These are phyloP conservation scores for Physcia stellaris DNA, from an alignment of 495 filamentous ascomycete genomes.

Conservation along the genomic window DNA sequence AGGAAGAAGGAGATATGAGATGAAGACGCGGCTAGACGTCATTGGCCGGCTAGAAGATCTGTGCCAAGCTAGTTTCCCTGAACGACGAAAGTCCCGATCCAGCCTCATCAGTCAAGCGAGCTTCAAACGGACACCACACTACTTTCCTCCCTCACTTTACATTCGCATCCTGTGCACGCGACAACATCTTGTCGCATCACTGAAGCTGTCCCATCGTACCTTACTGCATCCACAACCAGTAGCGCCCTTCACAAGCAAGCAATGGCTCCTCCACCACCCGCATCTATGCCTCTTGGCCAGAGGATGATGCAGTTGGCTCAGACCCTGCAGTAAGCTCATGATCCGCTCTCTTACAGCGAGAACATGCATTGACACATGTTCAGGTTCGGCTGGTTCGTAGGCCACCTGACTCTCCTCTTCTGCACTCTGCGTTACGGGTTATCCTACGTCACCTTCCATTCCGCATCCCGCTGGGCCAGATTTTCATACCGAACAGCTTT, in stretches of 20 bases:
- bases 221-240: too few species aligned
- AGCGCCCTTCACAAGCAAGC: conserved; percentile 7
- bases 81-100: too few species aligned
- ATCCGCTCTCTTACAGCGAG: conserved; percentile 21
- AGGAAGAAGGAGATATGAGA: too few species aligned
- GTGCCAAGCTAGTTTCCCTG: too few species aligned
- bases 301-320: conserved; percentile 64
- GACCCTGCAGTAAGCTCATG: conserved; percentile 66
- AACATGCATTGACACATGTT: conserved; percentile 21
- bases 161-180: too few species aligned
- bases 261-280: conserved; percentile 73
- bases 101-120: too few species aligned
- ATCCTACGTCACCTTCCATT: conserved; percentile 75
- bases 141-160: too few species aligned
- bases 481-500: conserved; percentile 85
- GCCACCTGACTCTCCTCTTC: conserved; percentile 77
- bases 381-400: conserved; percentile 74
- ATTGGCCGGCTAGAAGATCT: too few species aligned
- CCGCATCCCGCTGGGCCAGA: conserved; percentile 53
- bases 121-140: too few species aligned
- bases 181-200: too few species aligned
- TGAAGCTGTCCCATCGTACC: too few species aligned
- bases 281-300: conserved; percentile 49
- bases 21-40: too few species aligned
- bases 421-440: conserved; percentile 69